A percentile compares a stretch with the other conserved stretches of the same genome.
These are phyloP conservation scores for Ophiocordyceps camponoti-rufipedis DNA, from an alignment of 2,329 filamentous ascomycete species.

Conservation along the genomic window DNA sequence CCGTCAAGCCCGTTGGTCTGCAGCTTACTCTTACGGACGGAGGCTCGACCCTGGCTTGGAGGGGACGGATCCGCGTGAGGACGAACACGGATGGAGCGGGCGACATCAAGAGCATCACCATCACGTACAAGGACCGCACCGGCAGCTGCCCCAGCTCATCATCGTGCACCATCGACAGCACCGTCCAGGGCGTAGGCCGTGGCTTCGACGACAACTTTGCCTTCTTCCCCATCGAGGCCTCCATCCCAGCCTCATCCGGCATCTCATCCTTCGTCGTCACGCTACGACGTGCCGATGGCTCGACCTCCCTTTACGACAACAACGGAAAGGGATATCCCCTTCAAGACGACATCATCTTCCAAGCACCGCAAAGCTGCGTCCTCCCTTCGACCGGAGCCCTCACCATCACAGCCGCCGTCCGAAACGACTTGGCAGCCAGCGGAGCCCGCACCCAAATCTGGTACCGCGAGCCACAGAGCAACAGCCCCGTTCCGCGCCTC, in stretches of 20 bases:
- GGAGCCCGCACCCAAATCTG: slow-evolving; percentile 23
- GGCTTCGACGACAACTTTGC: slow-evolving; percentile 44
- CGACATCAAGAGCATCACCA: slow-evolving; percentile 25
- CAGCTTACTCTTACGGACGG: slow-evolving; percentile 33
- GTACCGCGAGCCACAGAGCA: slow-evolving; percentile 21
- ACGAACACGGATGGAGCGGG: slow-evolving; percentile 26
- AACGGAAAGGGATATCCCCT: slow-evolving; percentile 37
- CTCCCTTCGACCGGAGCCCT: slow-evolving; percentile 21
- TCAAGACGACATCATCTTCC: slow-evolving; percentile 34
- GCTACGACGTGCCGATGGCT: slow-evolving; percentile 28
- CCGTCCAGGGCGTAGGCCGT: slow-evolving; percentile 25
- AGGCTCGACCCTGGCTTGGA: slow-evolving; percentile 27
- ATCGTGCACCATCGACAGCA: slow-evolving; percentile 25
- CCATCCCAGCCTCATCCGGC: slow-evolving; percentile 37
- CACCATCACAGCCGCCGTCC: slow-evolving; percentile 27
- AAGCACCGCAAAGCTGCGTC: slow-evolving; percentile 38
- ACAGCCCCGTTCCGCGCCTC: slow-evolving; percentile 23
- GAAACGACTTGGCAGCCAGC: slow-evolving; percentile 24
- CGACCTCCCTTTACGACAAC: slow-evolving; percentile 30
- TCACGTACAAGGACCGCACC: slow-evolving; percentile 37
- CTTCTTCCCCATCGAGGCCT: slow-evolving; percentile 28
- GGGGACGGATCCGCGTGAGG: slow-evolving; percentile 37
- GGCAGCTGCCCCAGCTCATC: slow-evolving; percentile 24
- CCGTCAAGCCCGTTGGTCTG: slow-evolving; percentile 38
- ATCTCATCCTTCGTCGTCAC: slow-evolving; percentile 43